These are phyloP conservation scores for Lasiosphaeriaceae sp. DNA, from an alignment of 495 filamentous ascomycete genomes.

Conservation along the genomic window DNA sequence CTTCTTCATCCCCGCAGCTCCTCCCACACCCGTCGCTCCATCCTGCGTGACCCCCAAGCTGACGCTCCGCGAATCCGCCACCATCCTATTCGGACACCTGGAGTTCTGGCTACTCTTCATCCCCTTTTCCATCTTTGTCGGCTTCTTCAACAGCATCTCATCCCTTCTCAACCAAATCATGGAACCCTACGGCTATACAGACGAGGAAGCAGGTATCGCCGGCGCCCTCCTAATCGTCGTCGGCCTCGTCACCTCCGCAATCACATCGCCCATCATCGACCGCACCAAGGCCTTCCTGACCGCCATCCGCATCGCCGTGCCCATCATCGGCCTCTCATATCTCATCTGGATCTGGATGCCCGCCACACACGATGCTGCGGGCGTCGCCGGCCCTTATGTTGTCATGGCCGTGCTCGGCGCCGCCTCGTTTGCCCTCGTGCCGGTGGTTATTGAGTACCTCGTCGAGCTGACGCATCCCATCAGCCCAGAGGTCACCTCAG, in stretches of 20 bases:
- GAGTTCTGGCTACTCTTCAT: constrained; percentile 75
- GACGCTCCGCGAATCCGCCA: constrained; percentile 48
- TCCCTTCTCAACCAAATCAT: constrained; percentile 89
- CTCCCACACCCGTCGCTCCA: constrained; percentile 65
- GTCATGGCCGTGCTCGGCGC: constrained; percentile 74
- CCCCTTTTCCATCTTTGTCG: constrained; percentile 80
- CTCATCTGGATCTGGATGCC: constrained; percentile 81
- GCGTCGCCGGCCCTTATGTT: constrained; percentile 65
- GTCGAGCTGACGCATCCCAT: constrained; percentile 84
- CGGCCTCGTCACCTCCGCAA: constrained; percentile 71
- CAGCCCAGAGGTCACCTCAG: constrained; percentile 79
- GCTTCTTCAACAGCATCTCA: constrained; percentile 88
- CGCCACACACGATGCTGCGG: constrained; percentile 45
- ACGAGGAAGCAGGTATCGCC: constrained; percentile 81
- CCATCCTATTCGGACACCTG: constrained; percentile 43
- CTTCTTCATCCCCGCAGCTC: constrained; percentile 76
- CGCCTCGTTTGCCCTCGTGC: constrained; percentile 72
- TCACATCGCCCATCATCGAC: constrained; percentile 78
- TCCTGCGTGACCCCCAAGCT: constrained; percentile 46
- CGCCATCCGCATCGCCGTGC: constrained; percentile 70
- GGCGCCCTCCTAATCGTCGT: constrained; percentile 89
- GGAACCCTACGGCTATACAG: constrained; percentile 71
- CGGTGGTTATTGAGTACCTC: constrained; percentile 80
- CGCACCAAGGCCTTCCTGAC: constrained; percentile 73
- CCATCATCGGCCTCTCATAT: constrained; percentile 68